Evolutionary conservation across 306 rosid genomes (phyloP).

Genomic region (Cucumis hystrix): DNA sequence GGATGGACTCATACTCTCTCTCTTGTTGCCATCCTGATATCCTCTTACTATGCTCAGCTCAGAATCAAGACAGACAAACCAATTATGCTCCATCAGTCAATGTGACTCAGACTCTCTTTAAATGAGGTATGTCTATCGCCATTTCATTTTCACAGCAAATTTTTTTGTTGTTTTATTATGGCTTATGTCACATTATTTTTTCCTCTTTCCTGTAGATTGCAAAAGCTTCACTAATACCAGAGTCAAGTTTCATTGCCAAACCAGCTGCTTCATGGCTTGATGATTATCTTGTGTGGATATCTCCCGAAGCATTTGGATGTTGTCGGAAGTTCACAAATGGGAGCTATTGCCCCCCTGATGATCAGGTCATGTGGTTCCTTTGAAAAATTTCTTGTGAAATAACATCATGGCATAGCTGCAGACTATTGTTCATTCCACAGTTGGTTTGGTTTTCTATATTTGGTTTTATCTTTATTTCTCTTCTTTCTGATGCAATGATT

Average conservation of each 20-base stretch:
- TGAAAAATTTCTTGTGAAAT: neutral
- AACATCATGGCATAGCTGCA: neutral
- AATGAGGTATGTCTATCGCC: conserved; percentile 52
- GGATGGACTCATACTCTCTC: neutral
- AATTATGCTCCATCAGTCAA: conserved; percentile 87
- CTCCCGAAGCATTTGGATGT: conserved; percentile 99
- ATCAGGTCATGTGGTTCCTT: conserved; percentile 46
- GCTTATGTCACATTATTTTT: neutral
- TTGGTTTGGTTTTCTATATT: neutral
- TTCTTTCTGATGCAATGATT: neutral
- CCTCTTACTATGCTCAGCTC: conserved; percentile 48
- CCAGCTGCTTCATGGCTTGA: conserved; percentile 99
- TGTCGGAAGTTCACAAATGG: conserved; percentile 89
- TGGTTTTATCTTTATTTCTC: neutral
- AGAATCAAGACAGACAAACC: conserved; percentile 79
- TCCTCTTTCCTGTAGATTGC: conserved; percentile 42
- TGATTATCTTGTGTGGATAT: conserved; percentile 96
- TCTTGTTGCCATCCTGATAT: neutral
- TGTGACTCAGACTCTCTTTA: conserved; percentile 83
- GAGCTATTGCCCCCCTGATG: conserved; percentile 88
- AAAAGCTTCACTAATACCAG: conserved; percentile 68
- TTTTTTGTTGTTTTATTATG: neutral
- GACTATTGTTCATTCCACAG: neutral
- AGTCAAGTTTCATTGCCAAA: conserved; percentile 82
- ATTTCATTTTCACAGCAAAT: neutral